These are phyloP conservation scores for Isoetes taiwanensis DNA, from an alignment of 75 land plant species.

Conservation along the genomic window DNA sequence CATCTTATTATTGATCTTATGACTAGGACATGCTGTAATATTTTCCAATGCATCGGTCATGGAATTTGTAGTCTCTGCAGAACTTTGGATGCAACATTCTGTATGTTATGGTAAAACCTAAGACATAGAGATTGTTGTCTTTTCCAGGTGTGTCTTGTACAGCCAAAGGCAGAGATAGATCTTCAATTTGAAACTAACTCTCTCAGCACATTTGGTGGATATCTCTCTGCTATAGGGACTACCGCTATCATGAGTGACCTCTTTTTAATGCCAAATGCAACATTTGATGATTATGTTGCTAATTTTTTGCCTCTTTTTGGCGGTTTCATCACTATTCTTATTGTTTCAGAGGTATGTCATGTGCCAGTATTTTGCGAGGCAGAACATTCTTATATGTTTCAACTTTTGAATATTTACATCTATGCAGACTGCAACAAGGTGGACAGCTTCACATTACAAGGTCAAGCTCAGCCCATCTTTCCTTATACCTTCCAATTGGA, in stretches of 20 bases:
- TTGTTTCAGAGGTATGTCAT: constrained; percentile 73
- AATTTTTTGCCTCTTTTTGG: constrained; percentile 74
- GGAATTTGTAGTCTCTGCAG: background rate
- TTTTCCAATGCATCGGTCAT: background rate
- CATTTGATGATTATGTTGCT: constrained; percentile 71
- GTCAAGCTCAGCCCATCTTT: constrained; percentile 90
- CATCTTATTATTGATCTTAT: too few species aligned
- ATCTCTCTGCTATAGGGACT: constrained; percentile 66
- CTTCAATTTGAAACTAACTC: constrained; percentile 62
- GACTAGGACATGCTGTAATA: too few species aligned
- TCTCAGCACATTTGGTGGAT: constrained; percentile 69
- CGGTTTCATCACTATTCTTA: constrained; percentile 69
- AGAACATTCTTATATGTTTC: too few species aligned
- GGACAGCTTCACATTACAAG: constrained; percentile 63
- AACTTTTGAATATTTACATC: too few species aligned
- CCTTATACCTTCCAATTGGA: constrained; percentile 96
- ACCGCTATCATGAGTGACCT: constrained; percentile 86
- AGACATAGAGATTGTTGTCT: background rate
- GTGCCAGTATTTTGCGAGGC: background rate
- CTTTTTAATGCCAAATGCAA: constrained; percentile 77
- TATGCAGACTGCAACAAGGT: constrained; percentile 66
- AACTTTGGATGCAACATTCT: background rate
- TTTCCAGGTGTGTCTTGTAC: constrained; percentile 76
- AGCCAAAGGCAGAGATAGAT: constrained; percentile 90
- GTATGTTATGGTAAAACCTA: background rate